These are phyloP conservation scores for Colletotrichum euphorbiae DNA, from an alignment of 2,329 filamentous ascomycete species.

Conservation along the genomic window DNA sequence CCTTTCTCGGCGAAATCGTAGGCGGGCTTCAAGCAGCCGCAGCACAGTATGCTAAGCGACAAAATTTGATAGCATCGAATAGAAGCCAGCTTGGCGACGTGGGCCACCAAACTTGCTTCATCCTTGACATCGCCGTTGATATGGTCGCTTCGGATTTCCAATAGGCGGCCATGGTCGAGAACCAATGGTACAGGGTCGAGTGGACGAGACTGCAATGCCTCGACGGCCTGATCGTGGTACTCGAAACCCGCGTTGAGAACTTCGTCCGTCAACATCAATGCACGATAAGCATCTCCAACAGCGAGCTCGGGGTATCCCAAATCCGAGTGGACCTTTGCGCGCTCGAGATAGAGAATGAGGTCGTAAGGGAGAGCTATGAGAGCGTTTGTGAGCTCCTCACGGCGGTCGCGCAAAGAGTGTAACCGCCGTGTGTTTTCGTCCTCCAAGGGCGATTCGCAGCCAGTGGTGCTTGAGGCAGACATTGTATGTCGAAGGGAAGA, in stretches of 20 bases:
- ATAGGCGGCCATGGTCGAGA: constrained; percentile 57
- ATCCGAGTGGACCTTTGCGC: constrained; percentile 77
- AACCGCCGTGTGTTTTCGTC: constrained; percentile 40
- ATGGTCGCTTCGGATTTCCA: constrained; percentile 45
- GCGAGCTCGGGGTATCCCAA: constrained; percentile 92
- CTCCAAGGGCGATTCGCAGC: constrained; percentile 29
- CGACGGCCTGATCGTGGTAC: constrained; percentile 77
- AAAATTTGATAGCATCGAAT: constrained; percentile 70
- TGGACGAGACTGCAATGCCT: constrained; percentile 59
- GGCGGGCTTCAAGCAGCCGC: constrained; percentile 77
- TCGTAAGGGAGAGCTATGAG: constrained; percentile 68
- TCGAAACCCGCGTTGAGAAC: constrained; percentile 82
- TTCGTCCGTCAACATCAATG: constrained; percentile 87
- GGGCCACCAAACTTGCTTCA: constrained; percentile 48
- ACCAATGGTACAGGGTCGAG: constrained; percentile 55
- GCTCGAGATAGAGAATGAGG: constrained; percentile 72
- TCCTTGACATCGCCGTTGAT: constrained; percentile 49
- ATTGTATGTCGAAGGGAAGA: constrained; percentile 13
- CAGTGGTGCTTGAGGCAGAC: constrained; percentile 31
- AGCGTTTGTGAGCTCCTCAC: constrained; percentile 67
- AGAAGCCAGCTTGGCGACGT: constrained; percentile 63
- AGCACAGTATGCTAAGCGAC: constrained; percentile 68
- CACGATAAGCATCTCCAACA: constrained; percentile 89
- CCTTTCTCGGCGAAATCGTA: constrained; percentile 74
- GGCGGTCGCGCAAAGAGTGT: constrained; percentile 63